Conservation (phyloP, 305 asterid genomes). For the Salvia sclarea region DNA sequence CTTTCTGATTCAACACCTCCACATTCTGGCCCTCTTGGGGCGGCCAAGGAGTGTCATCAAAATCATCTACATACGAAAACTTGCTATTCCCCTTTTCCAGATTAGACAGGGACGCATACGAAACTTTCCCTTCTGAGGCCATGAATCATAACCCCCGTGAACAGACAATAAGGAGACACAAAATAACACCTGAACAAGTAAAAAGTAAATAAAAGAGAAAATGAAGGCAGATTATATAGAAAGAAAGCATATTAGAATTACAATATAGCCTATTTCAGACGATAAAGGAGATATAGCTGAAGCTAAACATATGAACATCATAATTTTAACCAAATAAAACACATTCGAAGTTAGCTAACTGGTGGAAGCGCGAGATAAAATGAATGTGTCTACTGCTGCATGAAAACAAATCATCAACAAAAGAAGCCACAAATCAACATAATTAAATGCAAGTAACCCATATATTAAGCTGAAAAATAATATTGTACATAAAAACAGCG, state of each 20-base stretch:
- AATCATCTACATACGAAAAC: constrained; percentile 66
- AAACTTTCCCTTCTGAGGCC: constrained; percentile 59
- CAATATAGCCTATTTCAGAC: not conserved
- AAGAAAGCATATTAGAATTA: not conserved
- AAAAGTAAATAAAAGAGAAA: not conserved
- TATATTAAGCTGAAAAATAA: not conserved
- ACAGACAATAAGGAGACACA: not conserved
- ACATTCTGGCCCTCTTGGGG: constrained; percentile 41
- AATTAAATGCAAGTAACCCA: not conserved
- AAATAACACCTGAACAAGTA: constrained; percentile 14
- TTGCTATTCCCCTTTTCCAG: constrained; percentile 53
- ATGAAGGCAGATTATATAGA: not conserved
- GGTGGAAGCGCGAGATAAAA: not conserved
- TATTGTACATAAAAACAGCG: not conserved
- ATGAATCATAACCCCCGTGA: constrained; percentile 37
- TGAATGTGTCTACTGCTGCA: not conserved
- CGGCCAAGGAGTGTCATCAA: constrained; percentile 56
- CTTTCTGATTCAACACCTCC: constrained; percentile 37
- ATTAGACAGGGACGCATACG: constrained; percentile 60
- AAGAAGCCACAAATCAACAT: constrained; percentile 3
- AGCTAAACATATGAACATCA: constrained; percentile 1
- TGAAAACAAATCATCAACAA: not conserved
- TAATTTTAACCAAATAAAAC: not conserved
- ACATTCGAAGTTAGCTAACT: not conserved
- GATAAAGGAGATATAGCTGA: not conserved